phyloP scores from a whole-genome alignment of 176 grass and related monocot genomes.

The Aegilops umbellulata region DNA sequence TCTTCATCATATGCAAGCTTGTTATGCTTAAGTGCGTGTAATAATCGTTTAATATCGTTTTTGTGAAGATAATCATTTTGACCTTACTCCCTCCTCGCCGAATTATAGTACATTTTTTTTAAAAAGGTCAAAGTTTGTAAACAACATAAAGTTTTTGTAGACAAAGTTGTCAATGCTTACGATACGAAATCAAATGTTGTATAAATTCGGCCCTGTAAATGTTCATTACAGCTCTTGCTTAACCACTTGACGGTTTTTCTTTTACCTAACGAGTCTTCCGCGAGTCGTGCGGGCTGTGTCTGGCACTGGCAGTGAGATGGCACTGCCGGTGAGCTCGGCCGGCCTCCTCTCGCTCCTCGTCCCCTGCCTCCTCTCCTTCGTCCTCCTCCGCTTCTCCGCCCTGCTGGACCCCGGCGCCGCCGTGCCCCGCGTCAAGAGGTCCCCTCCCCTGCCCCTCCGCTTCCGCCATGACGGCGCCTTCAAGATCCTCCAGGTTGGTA shows the following conservation, averaged over 20 bases:
- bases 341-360: constrained; percentile 25
- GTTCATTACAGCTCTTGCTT: no score
- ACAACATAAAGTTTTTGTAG: no score
- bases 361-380: constrained; percentile 30
- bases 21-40: not conserved
- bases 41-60: no score
- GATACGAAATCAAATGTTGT: no score
- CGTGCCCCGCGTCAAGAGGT: constrained; percentile 51
- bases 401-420: constrained; percentile 30
- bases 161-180: no score
- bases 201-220: no score
- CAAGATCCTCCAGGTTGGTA: constrained; percentile 78
- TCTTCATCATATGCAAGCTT: not conserved
- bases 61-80: not conserved
- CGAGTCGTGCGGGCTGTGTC: not conserved
- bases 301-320: not conserved
- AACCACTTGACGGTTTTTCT: not conserved
- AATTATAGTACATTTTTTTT: no score
- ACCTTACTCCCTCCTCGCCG: not conserved
- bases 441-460: constrained; percentile 59
- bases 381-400: constrained; percentile 41
- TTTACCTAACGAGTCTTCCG: not conserved
- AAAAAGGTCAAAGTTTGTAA: no score
- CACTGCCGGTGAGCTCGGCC: not conserved
- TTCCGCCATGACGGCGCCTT: constrained; percentile 76